A percentile compares a stretch with the other conserved stretches of the same genome.
Conservation (phyloP, 331 rosid species). For the Quercus tomentella region DNA sequence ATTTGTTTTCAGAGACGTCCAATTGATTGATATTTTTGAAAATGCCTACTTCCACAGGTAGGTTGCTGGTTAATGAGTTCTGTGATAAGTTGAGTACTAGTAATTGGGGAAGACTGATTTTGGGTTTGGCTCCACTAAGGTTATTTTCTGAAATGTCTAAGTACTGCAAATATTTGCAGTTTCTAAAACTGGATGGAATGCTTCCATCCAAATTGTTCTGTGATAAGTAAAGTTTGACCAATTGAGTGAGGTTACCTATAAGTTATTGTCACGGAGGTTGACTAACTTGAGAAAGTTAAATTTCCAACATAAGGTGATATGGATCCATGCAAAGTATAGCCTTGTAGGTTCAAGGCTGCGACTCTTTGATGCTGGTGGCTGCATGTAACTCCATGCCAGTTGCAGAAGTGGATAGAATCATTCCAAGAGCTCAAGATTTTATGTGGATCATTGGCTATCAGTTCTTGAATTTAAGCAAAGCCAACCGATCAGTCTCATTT, state of each 20-base stretch:
- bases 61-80: not conserved
- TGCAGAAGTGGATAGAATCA: not conserved
- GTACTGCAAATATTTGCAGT: too few relatives aligned
- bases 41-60: conserved; percentile 1
- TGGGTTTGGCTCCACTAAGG: not conserved
- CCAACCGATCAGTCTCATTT: conserved; percentile 7
- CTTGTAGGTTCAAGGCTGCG: not conserved
- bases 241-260: not conserved
- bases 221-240: not conserved
- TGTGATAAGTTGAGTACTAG: not conserved
- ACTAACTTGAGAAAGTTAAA: not conserved
- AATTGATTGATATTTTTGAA: not conserved
- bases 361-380: not conserved
- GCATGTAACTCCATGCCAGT: not conserved
- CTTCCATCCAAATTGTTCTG: not conserved
- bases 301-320: not conserved
- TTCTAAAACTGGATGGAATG: too few relatives aligned
- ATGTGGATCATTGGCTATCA: too few relatives aligned
- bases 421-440: too few relatives aligned
- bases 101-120: not conserved
- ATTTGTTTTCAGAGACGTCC: not conserved
- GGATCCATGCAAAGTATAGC: not conserved
- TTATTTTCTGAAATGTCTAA: not conserved
- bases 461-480: not conserved
- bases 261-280: not conserved